A percentile compares a stretch with the other conserved stretches of the same genome.
Evolutionary conservation across 164 flowering plant species (phyloP).

Genomic region (Kingdonia uniflora): DNA sequence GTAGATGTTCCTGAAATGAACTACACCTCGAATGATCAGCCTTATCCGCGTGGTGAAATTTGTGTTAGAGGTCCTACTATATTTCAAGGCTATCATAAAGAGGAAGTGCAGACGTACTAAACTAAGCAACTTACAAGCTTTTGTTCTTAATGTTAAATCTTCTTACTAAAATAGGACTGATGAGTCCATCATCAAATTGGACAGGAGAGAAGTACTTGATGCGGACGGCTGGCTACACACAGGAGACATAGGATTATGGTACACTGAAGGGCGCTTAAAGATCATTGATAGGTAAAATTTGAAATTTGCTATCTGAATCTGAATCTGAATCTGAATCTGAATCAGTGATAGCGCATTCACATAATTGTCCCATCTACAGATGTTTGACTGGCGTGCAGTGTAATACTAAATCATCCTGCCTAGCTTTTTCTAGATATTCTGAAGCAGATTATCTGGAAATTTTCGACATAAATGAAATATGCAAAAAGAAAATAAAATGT

Average conservation of each 20-base stretch:
- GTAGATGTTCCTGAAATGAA: constrained; percentile 98
- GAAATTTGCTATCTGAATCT: too few species aligned
- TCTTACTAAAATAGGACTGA: too few species aligned
- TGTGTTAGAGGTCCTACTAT: constrained; percentile 88
- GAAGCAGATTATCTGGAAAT: too few species aligned
- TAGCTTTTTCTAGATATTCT: too few species aligned
- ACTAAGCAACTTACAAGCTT: neutral
- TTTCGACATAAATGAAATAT: too few species aligned
- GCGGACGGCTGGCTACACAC: constrained; percentile 94
- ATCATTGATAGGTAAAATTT: constrained; percentile 78
- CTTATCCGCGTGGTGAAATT: constrained; percentile 92
- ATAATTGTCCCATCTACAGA: too few species aligned
- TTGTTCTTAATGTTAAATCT: too few species aligned
- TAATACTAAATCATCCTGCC: too few species aligned
- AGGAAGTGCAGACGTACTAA: constrained; percentile 81
- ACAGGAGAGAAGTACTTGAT: constrained; percentile 81
- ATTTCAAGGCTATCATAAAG: constrained; percentile 83
- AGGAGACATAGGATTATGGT: constrained; percentile 88
- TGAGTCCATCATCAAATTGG: constrained; percentile 10
- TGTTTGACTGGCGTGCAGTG: too few species aligned
- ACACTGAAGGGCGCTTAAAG: constrained; percentile 74
- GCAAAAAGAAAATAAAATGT: too few species aligned
- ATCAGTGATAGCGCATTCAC: too few species aligned
- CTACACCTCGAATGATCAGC: constrained; percentile 80
- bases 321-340: too few species aligned